Evolutionary conservation across 169 alveolate species (phyloP).

Genomic region (Amoebophrya sp.): DNA sequence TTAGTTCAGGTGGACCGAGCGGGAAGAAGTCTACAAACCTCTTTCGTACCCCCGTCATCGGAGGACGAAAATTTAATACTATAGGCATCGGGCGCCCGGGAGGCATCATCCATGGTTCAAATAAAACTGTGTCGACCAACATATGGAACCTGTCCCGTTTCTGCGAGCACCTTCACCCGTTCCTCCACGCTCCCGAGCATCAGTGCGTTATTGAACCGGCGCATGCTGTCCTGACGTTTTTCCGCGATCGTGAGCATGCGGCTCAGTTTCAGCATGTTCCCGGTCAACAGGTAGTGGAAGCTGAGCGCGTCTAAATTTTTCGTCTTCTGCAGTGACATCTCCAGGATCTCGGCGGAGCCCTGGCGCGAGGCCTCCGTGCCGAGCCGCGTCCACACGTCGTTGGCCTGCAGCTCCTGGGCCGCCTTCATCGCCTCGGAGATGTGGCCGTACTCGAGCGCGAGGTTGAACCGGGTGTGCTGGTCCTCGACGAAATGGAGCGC

Average conservation of each 20-base stretch:
- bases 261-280: conserved; percentile 54
- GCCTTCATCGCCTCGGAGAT: conserved; percentile 56
- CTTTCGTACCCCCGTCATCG: no score
- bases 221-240: conserved; percentile 56
- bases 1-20: no score
- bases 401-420: background rate
- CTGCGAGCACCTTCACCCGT: conserved; percentile 69
- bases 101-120: no score
- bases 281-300: conserved; percentile 64
- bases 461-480: conserved; percentile 55
- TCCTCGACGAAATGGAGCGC: conserved; percentile 61
- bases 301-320: conserved; percentile 63
- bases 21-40: no score
- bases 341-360: conserved; percentile 73
- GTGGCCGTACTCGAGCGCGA: conserved; percentile 65
- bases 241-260: conserved; percentile 59
- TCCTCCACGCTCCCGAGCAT: conserved; percentile 67
- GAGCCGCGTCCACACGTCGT: background rate
- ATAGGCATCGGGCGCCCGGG: no score
- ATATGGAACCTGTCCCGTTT: conserved; percentile 70
- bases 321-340: conserved; percentile 65
- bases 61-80: no score
- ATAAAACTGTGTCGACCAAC: no score
- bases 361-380: conserved; percentile 53
- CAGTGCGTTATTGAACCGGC: conserved; percentile 64